A percentile compares a stretch with the other conserved stretches of the same genome.
Evolutionary conservation across 371 early-diverging fungal species (phyloP).

Genomic region (Fennellomyces sp.): DNA sequence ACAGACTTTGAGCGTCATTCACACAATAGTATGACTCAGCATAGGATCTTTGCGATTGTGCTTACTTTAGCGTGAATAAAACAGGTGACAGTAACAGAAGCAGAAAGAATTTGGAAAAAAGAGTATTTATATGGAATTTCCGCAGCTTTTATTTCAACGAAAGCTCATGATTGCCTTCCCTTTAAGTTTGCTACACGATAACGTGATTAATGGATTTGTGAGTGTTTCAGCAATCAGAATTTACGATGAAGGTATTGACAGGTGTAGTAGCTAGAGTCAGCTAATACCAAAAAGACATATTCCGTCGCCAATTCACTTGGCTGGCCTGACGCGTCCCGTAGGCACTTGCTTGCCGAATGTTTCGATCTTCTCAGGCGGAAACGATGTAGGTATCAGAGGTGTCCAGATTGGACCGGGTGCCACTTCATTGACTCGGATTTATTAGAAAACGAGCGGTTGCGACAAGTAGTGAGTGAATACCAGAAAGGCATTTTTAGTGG

Average conservation of each 20-base stretch:
- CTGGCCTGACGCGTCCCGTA: constrained; percentile 52
- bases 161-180: no score
- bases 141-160: no score
- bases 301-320: constrained; percentile 55
- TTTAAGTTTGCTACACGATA: no score
- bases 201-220: constrained; percentile 30
- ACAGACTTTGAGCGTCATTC: no score
- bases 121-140: background rate
- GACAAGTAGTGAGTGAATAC: constrained; percentile 48
- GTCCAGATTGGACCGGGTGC: constrained; percentile 61
- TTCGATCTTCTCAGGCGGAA: constrained; percentile 46
- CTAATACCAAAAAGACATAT: constrained; percentile 48
- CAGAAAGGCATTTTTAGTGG: constrained; percentile 37
- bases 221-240: no score
- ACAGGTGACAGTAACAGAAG: no score
- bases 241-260: constrained; percentile 57
- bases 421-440: constrained; percentile 53
- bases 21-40: no score
- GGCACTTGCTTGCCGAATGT: constrained; percentile 51
- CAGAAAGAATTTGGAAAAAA: no score
- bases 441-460: constrained; percentile 40
- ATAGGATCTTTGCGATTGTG: no score
- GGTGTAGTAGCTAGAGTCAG: constrained; percentile 51
- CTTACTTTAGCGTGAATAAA: no score
- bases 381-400: constrained; percentile 56